Percentiles rank a stretch among this genome's conserved stretches.
Evolutionary conservation across 83 land plant genomes (phyloP).

Genomic region (Thuja plicata): DNA sequence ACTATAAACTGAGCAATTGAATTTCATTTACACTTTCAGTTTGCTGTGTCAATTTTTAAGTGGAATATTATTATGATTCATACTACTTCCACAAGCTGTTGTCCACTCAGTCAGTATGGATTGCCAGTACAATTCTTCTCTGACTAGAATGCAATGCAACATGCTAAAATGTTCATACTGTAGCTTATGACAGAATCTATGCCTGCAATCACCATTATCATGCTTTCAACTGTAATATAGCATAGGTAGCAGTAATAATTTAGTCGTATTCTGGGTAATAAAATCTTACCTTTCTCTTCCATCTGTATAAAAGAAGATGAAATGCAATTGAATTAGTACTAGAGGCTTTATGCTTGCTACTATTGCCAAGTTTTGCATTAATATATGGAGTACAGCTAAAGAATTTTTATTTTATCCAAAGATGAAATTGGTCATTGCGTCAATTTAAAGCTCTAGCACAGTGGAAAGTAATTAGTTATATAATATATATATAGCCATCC

Average conservation of each 20-base stretch:
- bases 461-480: neutral
- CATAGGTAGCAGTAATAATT: neutral
- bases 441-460: neutral
- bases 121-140: neutral
- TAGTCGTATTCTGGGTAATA: neutral
- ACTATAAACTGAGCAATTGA: too few relatives aligned
- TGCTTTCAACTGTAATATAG: neutral
- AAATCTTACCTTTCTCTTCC: neutral
- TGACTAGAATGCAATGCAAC: neutral
- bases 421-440: neutral
- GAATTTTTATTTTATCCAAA: neutral
- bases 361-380: neutral
- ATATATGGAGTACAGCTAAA: neutral
- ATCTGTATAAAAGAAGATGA: neutral
- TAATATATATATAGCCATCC: too few relatives aligned
- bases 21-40: too few relatives aligned
- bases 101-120: neutral
- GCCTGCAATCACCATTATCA: neutral
- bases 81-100: neutral
- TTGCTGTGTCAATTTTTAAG: too few relatives aligned
- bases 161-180: neutral
- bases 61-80: too few relatives aligned
- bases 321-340: too few relatives aligned
- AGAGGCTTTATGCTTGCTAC: neutral
- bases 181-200: neutral